Evolutionary conservation across 225 moss, liverwort and hornwort species (phyloP).

Genomic region (Polytrichum commune): DNA sequence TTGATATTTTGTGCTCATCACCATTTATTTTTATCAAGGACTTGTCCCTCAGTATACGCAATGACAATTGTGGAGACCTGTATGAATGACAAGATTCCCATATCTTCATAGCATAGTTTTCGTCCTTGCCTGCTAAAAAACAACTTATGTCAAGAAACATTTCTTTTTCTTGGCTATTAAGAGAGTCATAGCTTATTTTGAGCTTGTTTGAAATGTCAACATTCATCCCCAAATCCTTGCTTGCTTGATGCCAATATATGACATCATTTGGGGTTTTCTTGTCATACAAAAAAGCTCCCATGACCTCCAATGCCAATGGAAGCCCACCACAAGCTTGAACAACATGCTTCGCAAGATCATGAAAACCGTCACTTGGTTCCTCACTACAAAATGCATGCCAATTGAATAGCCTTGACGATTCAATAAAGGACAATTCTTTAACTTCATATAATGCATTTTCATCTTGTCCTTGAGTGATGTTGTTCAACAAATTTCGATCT

Average conservation of each 20-base stretch:
- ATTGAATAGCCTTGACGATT: slow-evolving; percentile 12
- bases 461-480: too few relatives aligned
- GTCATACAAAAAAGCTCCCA: slow-evolving; percentile 3
- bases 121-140: slow-evolving; percentile 6
- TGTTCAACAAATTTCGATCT: neutral
- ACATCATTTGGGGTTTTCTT: slow-evolving; percentile 4
- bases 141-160: slow-evolving; percentile 20
- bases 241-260: neutral
- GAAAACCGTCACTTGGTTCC: slow-evolving; percentile 4
- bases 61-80: neutral
- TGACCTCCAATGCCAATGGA: neutral
- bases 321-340: slow-evolving; percentile 13
- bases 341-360: slow-evolving; percentile 7
- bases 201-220: slow-evolving; percentile 15
- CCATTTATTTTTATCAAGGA: slow-evolving; percentile 6
- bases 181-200: slow-evolving; percentile 7
- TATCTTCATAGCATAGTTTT: slow-evolving; percentile 10
- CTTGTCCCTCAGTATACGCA: slow-evolving; percentile 5
- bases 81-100: slow-evolving; percentile 10
- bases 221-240: slow-evolving; percentile 7
- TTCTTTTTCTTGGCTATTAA: neutral
- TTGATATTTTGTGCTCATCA: neutral
- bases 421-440: neutral
- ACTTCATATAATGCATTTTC: slow-evolving; percentile 1
- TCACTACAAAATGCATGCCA: slow-evolving; percentile 16